These are phyloP conservation scores for Ramaria rubella DNA, from an alignment of 768 basidiomycete genomes.

Conservation along the genomic window DNA sequence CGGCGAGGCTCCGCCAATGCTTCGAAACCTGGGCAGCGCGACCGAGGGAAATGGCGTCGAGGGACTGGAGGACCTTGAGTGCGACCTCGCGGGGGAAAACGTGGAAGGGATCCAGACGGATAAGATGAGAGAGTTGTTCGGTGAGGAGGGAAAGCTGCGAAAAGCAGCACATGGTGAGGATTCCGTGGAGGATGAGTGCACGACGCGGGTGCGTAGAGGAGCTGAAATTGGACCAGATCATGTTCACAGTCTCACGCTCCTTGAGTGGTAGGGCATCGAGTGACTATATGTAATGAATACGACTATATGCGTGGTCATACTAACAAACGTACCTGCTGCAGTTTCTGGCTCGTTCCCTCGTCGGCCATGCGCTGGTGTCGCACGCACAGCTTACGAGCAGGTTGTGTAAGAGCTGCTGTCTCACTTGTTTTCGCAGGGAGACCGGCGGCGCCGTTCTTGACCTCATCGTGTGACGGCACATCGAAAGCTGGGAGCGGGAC, in stretches of 20 bases:
- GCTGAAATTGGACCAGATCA: constrained; percentile 95
- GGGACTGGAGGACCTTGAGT: constrained; percentile 78
- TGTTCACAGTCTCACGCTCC: constrained; percentile 83
- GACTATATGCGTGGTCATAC: background rate
- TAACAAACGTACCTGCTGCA: constrained; percentile 64
- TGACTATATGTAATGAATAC: constrained; percentile 45
- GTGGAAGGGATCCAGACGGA: constrained; percentile 91
- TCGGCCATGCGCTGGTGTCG: constrained; percentile 96
- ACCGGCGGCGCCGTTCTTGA: constrained; percentile 11
- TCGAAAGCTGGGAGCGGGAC: constrained; percentile 20
- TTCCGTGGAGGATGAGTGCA: constrained; percentile 90
- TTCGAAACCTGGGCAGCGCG: constrained; percentile 87
- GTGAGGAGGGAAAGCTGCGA: constrained; percentile 95
- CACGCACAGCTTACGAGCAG: constrained; percentile 77
- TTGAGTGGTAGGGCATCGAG: constrained; percentile 81
- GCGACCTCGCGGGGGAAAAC: constrained; percentile 87
- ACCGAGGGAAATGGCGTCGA: constrained; percentile 90
- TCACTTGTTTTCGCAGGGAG: constrained; percentile 13
- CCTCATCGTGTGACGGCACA: constrained; percentile 11
- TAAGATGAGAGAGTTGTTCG: constrained; percentile 84
- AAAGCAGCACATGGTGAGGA: constrained; percentile 99
- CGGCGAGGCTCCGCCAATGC: constrained; percentile 82
- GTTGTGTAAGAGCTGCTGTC: constrained; percentile 25
- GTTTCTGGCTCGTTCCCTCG: constrained; percentile 84
- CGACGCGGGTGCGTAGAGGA: constrained; percentile 87